A percentile compares a stretch with the other conserved stretches of the same genome.
Evolutionary conservation across 495 filamentous ascomycete species (phyloP).

Genomic region (Penicillium subrubescens): DNA sequence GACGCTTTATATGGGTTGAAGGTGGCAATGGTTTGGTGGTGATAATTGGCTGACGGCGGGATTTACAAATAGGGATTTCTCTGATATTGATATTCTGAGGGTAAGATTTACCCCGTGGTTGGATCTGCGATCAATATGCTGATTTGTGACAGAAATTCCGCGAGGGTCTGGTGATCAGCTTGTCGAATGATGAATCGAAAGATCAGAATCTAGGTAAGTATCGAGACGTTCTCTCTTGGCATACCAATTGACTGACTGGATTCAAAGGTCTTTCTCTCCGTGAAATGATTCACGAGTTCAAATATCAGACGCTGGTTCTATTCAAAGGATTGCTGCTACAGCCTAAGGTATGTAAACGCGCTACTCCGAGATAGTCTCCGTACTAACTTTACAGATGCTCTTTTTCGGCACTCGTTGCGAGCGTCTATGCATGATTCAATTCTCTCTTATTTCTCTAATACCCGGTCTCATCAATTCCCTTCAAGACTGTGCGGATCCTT

Average conservation of each 20-base stretch:
- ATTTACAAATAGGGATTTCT: slow-evolving; percentile 59
- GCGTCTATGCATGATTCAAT: slow-evolving; percentile 95
- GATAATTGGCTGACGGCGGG: slow-evolving; percentile 22
- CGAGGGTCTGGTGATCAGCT: slow-evolving; percentile 74
- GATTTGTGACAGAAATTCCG: slow-evolving; percentile 71
- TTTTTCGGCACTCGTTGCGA: slow-evolving; percentile 97
- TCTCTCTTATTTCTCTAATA: slow-evolving; percentile 91
- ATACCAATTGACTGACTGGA: slow-evolving; percentile 19
- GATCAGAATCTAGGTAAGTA: slow-evolving; percentile 82
- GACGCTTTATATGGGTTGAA: background rate
- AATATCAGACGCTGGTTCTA: slow-evolving; percentile 87
- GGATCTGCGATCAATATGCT: slow-evolving; percentile 11
- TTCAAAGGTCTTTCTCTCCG: slow-evolving; percentile 73
- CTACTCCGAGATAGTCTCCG: background rate
- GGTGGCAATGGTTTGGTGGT: background rate
- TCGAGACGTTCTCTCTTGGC: background rate
- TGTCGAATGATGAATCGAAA: slow-evolving; percentile 67
- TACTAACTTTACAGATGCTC: slow-evolving; percentile 72
- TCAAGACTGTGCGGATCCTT: slow-evolving; percentile 89
- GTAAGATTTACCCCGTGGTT: slow-evolving; percentile 35
- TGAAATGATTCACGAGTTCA: slow-evolving; percentile 91
- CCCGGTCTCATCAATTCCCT: slow-evolving; percentile 84
- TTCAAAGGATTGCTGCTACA: slow-evolving; percentile 93
- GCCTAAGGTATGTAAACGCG: slow-evolving; percentile 69
- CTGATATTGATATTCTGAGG: slow-evolving; percentile 72